Evolutionary conservation across 768 basidiomycete genomes (phyloP).

Genomic region (Paxillus involutus): DNA sequence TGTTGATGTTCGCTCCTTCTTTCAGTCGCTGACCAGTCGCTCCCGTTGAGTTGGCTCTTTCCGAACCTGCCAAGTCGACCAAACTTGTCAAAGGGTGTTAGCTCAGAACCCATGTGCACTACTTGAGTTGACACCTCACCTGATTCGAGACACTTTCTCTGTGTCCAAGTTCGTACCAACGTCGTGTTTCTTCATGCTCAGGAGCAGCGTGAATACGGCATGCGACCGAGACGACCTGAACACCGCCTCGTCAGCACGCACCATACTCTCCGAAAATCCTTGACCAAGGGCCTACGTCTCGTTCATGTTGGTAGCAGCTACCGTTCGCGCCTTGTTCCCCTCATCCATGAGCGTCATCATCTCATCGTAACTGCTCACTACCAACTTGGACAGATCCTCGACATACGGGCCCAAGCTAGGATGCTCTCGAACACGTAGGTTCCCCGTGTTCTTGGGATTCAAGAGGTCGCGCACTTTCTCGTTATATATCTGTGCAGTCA

Average conservation of each 20-base stretch:
- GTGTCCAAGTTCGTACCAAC: conserved; percentile 83
- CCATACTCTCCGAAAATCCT: neutral
- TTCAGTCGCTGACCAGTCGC: conserved; percentile 95
- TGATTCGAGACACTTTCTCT: conserved; percentile 99
- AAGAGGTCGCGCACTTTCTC: conserved; percentile 97
- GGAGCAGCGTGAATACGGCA: conserved; percentile 93
- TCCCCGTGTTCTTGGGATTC: conserved; percentile 96
- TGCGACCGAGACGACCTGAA: conserved; percentile 91
- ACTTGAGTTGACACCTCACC: conserved; percentile 40
- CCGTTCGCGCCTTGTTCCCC: conserved; percentile 97
- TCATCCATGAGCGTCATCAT: conserved; percentile 99
- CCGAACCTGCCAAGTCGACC: conserved; percentile 95
- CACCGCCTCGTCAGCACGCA: conserved; percentile 5
- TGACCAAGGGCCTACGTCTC: conserved; percentile 72
- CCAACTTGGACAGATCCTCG: conserved; percentile 92
- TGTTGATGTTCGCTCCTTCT: conserved; percentile 99
- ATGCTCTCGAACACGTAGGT: conserved; percentile 95
- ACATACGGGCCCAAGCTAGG: conserved; percentile 97
- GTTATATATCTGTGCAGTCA: conserved; percentile 74
- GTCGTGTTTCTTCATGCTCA: conserved; percentile 92
- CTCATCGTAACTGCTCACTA: conserved; percentile 88
- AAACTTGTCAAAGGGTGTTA: conserved; percentile 48
- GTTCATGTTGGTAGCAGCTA: conserved; percentile 99
- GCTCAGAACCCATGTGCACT: neutral
- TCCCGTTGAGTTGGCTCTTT: conserved; percentile 96